A percentile compares a stretch with the other conserved stretches of the same genome.
Evolutionary conservation across 2,329 filamentous ascomycete species (phyloP).

Genomic region (Ilyonectria sp.): DNA sequence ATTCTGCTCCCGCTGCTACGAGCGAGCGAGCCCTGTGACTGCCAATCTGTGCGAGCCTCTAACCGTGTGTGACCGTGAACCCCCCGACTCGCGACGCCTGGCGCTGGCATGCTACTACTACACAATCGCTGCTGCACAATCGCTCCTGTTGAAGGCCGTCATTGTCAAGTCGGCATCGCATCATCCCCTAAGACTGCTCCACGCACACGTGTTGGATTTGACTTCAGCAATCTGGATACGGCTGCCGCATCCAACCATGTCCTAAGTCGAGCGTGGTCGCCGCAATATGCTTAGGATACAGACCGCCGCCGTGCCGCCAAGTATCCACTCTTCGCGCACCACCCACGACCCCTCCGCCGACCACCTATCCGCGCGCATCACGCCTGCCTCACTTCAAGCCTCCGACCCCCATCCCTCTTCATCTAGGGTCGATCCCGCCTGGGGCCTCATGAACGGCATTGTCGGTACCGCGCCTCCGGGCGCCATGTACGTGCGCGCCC

Average conservation of each 20-base stretch:
- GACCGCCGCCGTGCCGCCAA: constrained; percentile 51
- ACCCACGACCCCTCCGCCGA: constrained; percentile 50
- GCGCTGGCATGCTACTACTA: constrained; percentile 38
- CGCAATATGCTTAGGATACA: constrained; percentile 52
- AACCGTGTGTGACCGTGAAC: constrained; percentile 18
- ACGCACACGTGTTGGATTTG: constrained; percentile 17
- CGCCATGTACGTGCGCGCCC: constrained; percentile 91
- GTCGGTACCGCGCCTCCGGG: constrained; percentile 72
- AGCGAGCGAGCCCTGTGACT: constrained; percentile 16
- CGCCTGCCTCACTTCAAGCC: constrained; percentile 44
- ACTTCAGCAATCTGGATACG: constrained; percentile 49
- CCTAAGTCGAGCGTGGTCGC: constrained; percentile 53
- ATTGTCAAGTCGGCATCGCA: constrained; percentile 29
- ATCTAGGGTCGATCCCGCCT: constrained; percentile 47
- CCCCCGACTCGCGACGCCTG: constrained; percentile 39
- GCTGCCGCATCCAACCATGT: constrained; percentile 53
- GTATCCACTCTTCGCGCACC: constrained; percentile 51
- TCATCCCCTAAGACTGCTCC: constrained; percentile 5
- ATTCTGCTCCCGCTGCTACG: constrained; percentile 16
- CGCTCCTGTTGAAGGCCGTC: constrained; percentile 35
- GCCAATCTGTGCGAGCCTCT: constrained; percentile 32
- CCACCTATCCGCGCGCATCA: constrained; percentile 48
- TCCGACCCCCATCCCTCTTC: constrained; percentile 44
- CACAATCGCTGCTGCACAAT: constrained; percentile 21
- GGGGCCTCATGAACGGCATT: constrained; percentile 71